Evolutionary conservation across 306 rosid species (phyloP), one percentile per base, ranked within the genome.

Genomic region (Cyamopsis tetragonoloba): DNA sequence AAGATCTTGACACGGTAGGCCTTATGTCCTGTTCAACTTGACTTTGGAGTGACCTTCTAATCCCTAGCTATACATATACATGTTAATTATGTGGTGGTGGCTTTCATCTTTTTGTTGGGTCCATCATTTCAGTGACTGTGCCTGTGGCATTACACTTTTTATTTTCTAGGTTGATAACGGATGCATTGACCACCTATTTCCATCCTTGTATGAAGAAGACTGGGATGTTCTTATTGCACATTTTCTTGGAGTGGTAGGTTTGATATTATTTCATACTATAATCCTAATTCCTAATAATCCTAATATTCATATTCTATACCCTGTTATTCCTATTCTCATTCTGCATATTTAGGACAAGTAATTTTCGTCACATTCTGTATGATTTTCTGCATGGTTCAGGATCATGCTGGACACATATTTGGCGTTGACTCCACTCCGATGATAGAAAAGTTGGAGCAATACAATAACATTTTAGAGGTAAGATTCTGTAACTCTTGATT

Each of bases 161-260:
- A 32, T 78, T 54, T 48, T 79, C 31, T 73, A 93, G 98, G 97
- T 93, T 57, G 97, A 93, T 78, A 93, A 84, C 47, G 97, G 98
- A 72, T 93, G 98, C 89, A 80, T 89, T 32, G 88, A 89, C 2
- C 89, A 93, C 83, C 85, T 93, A 72, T 66, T 89, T 77, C 98
- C 96, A 44, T 81, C 91, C 66, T 77, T 93, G 62, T 68, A 84
- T 41, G 89, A 88, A 80, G 91, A 85, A 37, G 95, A 89, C 67
- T 93, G 98, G 98, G 97, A 93, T 66, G 96, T 93, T 83, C 98
- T 93, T 68, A 83, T 93, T 9, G 84, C 98, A 23, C 98, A 93
- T 85, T 93, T 93, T 85, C 98, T 93, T 62, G 97, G 98, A 27
- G 97, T 93, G 97, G 98, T 93, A 89, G 32, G 88, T 27, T 53